Base-by-base conservation (phyloP, 345 rosid genomes). In the Brassica cretica region DNA sequence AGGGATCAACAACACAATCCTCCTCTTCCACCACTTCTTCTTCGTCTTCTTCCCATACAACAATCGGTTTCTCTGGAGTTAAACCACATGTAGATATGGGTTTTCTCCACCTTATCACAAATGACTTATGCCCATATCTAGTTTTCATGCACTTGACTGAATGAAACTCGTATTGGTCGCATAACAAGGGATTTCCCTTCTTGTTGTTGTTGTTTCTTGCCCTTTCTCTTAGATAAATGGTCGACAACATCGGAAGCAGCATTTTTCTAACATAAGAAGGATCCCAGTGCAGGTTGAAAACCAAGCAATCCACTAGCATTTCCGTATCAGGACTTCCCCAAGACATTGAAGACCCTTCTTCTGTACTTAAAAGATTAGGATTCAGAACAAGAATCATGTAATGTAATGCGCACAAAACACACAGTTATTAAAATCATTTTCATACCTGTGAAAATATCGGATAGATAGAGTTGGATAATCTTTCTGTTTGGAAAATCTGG, bases 41-140 rank as follows among this genome's bases (percentile, higher is more conserved):
- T 77, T 29, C 2, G 63, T 86, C 89, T 70, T 81, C 87, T 53
- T 82, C 79, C 78, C 33, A 75, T 72, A 71, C 24, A 66, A 55
- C 49, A 72, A 29, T 33, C 58, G 76, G 61, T 62, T 81, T 84
- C 77, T 84, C 88, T 75, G 62, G 66, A 74, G 24, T 16, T 24
- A 30, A 8, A 61, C 12, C 25, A 83, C 84, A 75, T 58, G 84
- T 61, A 14, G 79, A 58, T n/a, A 66, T 63, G 49, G 68, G 25
- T 85, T 85, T 93, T 82, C 84, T 89, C 98, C 98, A 93, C 84
- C 86, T 91, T 39, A 91, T 82, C 71, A 90, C 94, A 73, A 85
- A 89, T 66, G 62, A 84, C 67, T 75, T 86, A 84, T 87, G 87
- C 66, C 96, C 96, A 72, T 84, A 83, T 80, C 90, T 87, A 62